These are phyloP conservation scores for Ilex aquifolium DNA, from an alignment of 257 asterid species.

Conservation along the genomic window DNA sequence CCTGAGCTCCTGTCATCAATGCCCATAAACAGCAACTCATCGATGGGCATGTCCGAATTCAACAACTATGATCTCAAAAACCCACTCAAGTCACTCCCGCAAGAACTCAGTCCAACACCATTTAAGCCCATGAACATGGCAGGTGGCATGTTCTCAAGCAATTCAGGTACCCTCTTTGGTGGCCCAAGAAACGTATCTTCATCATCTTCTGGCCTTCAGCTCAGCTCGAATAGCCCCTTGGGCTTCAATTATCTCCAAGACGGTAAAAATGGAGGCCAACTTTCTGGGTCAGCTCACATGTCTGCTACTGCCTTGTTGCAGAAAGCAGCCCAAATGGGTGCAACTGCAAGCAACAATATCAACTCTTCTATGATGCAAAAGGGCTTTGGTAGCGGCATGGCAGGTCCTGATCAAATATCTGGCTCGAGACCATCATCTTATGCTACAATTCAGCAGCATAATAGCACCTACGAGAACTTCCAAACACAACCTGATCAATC, in stretches of 20 bases:
- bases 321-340: conserved; percentile 88
- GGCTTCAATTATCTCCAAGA: conserved; percentile 48
- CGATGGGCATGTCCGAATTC: conserved; percentile 47
- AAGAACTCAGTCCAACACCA: conserved; percentile 52
- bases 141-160: conserved; percentile 53
- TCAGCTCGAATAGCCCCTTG: conserved; percentile 53
- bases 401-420: conserved; percentile 39
- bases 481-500: conserved; percentile 32
- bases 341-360: conserved; percentile 49
- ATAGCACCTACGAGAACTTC: conserved; percentile 26
- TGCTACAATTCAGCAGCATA: conserved; percentile 9
- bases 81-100: conserved; percentile 53
- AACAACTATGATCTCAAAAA: conserved; percentile 32
- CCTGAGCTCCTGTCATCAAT: conserved; percentile 46
- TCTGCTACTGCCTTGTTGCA: conserved; percentile 80
- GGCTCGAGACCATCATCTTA: conserved; percentile 19
- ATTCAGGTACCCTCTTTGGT: conserved; percentile 53
- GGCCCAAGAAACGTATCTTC: conserved; percentile 51
- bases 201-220: conserved; percentile 68
- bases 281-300: conserved; percentile 55
- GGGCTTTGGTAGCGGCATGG: conserved; percentile 53
- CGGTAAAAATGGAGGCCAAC: conserved; percentile 29
- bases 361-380: conserved; percentile 85
- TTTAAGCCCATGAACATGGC: conserved; percentile 80
- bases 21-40: conserved; percentile 33